Percentiles rank a stretch among this genome's conserved stretches.
These are phyloP conservation scores for Nakazawaea sp. DNA, from an alignment of 805 yeast genomes.

Conservation along the genomic window DNA sequence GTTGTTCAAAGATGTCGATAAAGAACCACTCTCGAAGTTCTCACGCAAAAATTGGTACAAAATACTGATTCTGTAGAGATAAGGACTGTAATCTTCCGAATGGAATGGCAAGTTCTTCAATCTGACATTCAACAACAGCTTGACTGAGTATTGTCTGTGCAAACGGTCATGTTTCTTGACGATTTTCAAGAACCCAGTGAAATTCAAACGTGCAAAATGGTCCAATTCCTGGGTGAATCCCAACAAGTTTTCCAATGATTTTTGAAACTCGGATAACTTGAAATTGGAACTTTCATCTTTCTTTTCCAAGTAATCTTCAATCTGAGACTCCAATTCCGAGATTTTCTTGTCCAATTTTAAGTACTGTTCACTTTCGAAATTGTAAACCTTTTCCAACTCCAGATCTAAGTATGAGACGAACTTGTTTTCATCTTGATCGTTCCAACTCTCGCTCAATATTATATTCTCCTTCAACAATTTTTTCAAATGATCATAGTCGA, in stretches of 20 bases:
- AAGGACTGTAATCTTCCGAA: constrained; percentile 90
- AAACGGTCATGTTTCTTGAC: constrained; percentile 94
- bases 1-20: constrained; percentile 33
- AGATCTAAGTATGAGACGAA: constrained; percentile 63
- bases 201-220: constrained; percentile 84
- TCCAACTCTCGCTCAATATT: constrained; percentile 39
- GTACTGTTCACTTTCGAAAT: constrained; percentile 64
- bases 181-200: constrained; percentile 90
- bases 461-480: constrained; percentile 65
- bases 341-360: constrained; percentile 60
- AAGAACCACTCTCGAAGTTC: constrained; percentile 28
- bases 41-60: constrained; percentile 79
- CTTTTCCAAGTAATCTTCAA: constrained; percentile 37
- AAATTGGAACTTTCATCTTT: constrained; percentile 13
- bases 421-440: constrained; percentile 62
- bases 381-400: constrained; percentile 71
- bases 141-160: constrained; percentile 83
- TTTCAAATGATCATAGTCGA: constrained; percentile 60
- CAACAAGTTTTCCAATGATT: constrained; percentile 65
- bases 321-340: constrained; percentile 53
- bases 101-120: constrained; percentile 85
- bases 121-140: constrained; percentile 82
- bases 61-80: constrained; percentile 74
- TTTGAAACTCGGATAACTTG: constrained; percentile 38
- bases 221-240: constrained; percentile 79